phyloP scores from a whole-genome alignment of 1,139 yeast genomes.

The Protomyces arabidopsidicola region DNA sequence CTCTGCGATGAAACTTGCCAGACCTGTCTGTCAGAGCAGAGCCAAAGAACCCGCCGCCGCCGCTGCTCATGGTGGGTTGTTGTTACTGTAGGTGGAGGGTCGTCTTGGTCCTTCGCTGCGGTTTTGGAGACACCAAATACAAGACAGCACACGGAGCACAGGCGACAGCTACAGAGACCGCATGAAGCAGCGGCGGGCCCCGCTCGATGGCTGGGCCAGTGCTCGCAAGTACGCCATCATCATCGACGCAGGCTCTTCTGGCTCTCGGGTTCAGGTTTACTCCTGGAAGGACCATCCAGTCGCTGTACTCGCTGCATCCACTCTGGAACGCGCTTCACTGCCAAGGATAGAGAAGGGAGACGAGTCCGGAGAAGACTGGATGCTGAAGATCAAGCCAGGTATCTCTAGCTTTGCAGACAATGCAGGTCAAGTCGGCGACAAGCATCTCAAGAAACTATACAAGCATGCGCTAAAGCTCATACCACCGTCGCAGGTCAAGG shows the following conservation, averaged over 20 bases:
- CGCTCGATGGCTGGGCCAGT: slow-evolving; percentile 17
- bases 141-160: no score
- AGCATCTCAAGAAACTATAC: slow-evolving; percentile 56
- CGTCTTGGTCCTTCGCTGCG: no score
- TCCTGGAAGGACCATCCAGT: slow-evolving; percentile 47
- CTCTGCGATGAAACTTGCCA: slow-evolving; percentile 20
- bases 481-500: slow-evolving; percentile 60
- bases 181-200: slow-evolving; percentile 3
- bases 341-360: slow-evolving; percentile 35
- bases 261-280: slow-evolving; percentile 70
- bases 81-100: no score
- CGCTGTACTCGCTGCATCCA: slow-evolving; percentile 39
- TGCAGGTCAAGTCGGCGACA: slow-evolving; percentile 55
- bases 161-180: no score
- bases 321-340: slow-evolving; percentile 33
- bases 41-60: slow-evolving; percentile 16
- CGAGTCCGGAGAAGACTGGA: slow-evolving; percentile 32
- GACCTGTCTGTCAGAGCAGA: slow-evolving; percentile 18
- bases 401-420: slow-evolving; percentile 52
- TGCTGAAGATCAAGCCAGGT: slow-evolving; percentile 62
- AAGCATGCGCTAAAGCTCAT: slow-evolving; percentile 54
- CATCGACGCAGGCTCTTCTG: slow-evolving; percentile 79
- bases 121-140: no score
- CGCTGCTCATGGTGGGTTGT: no score
- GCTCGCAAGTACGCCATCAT: slow-evolving; percentile 57